Conservation (phyloP, 495 filamentous ascomycete genomes). For the Penicillium chermesinum region DNA sequence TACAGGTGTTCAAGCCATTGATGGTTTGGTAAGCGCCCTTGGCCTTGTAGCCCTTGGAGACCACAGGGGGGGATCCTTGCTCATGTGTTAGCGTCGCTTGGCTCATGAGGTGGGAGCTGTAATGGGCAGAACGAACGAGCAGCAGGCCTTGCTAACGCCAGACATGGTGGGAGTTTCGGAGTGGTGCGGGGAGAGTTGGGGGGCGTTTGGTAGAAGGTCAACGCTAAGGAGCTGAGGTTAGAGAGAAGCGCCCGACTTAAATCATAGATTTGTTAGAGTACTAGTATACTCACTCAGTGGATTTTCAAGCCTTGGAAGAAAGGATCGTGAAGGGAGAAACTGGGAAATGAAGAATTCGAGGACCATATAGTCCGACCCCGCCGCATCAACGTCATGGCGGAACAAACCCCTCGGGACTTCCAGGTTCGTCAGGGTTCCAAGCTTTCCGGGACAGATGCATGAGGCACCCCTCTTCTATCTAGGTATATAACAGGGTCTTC, state of each 20-base stretch:
- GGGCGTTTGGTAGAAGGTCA: not conserved
- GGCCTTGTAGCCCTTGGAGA: conserved; percentile 51
- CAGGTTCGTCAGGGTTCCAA: too few relatives aligned
- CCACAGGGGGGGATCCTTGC: conserved; percentile 47
- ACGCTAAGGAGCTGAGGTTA: not conserved
- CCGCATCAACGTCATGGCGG: too few relatives aligned
- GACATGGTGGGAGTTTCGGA: conserved; percentile 30
- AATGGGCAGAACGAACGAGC: conserved; percentile 33
- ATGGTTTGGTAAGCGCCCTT: conserved; percentile 59
- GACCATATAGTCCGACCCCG: too few relatives aligned
- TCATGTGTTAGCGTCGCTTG: not conserved
- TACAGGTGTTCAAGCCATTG: conserved; percentile 60
- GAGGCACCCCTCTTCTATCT: too few relatives aligned
- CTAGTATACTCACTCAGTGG: too few relatives aligned
- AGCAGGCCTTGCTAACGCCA: conserved; percentile 46
- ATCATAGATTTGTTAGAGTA: not conserved
- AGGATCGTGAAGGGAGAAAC: too few relatives aligned
- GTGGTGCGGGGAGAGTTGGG: not conserved
- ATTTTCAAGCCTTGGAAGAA: not conserved
- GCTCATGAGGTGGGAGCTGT: not conserved
- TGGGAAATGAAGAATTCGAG: too few relatives aligned
- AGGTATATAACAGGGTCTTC: too few relatives aligned
- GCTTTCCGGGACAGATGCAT: too few relatives aligned
- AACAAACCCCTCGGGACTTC: too few relatives aligned
- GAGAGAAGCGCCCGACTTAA: too few relatives aligned